Base-by-base conservation (phyloP, 495 filamentous ascomycete genomes). In the Aspergillus bridgeri region DNA sequence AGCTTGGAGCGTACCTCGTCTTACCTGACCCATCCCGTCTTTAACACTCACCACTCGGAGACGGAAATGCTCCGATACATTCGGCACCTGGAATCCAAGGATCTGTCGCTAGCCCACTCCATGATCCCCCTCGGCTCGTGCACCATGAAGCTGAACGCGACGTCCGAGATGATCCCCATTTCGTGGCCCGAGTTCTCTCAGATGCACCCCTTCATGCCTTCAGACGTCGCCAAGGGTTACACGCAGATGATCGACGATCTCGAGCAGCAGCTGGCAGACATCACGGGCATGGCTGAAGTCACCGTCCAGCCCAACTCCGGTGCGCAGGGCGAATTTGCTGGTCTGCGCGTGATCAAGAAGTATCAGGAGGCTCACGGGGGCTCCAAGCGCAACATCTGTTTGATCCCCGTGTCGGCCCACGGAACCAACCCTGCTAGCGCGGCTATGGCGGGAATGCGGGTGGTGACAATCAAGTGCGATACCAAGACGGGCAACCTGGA, bases 71-170 rank as follows among this genome's bases (percentile, higher is more conserved):
- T 98, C 42, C 88, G 94, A 42, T 98, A 98, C 76, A 96, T 98
- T 54, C 84, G 91, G 61, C 91, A 96, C 71, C 81, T 98, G 8
- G 89, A 96, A 72, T 96, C 92, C 44, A 96, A 96, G 72, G 94
- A 98, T 70, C 78, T 98, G 5, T 98, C 95, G 18, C 79, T 98
- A 42, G 89, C 89, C 6, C 95, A 98, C 76, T 98, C 95, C 11
- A 98, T 98, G 94, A 98, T 98, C 60, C 92, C 94, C 6, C 84
- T 98, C n/a, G 94, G 94, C 24, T 98, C 95, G 18, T 98, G 94
- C 79, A 98, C 94, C 21, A 98, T 98, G 94, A 98, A 98, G 81
- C 86, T 98, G 45, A 98, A 98, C 67, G 91, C 89, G 56, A 95
- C 93, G 29, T 89, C 90, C 17, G 93, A 98, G 71, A 98, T 95